Evolutionary conservation across 2,329 filamentous ascomycete genomes (phyloP).

Genomic region (Verticillium tricorpus): DNA sequence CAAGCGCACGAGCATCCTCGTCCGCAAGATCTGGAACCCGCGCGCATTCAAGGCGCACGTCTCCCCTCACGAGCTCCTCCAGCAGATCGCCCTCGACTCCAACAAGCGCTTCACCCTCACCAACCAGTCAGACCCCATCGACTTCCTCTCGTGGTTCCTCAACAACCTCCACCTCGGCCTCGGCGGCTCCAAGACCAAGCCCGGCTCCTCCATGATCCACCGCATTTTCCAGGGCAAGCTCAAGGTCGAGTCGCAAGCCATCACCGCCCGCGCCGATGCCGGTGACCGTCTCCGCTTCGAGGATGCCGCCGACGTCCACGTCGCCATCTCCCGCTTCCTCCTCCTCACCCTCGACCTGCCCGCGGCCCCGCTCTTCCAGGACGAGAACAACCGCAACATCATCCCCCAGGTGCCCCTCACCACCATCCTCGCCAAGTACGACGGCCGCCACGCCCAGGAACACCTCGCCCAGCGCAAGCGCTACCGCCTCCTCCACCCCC

Average conservation of each 20-base stretch:
- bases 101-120: conserved; percentile 91
- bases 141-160: conserved; percentile 95
- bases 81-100: conserved; percentile 86
- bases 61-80: conserved; percentile 92
- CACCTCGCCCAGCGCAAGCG: conserved; percentile 83
- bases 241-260: conserved; percentile 88
- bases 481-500: conserved; percentile 82
- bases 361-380: conserved; percentile 89
- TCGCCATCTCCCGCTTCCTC: conserved; percentile 74
- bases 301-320: conserved; percentile 77
- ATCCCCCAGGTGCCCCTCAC: conserved; percentile 88
- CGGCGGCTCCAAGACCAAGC: conserved; percentile 83
- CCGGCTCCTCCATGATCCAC: conserved; percentile 81
- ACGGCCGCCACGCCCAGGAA: conserved; percentile 82
- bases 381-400: conserved; percentile 90
- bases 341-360: conserved; percentile 92
- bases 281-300: conserved; percentile 89
- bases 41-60: conserved; percentile 95
- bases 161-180: conserved; percentile 92
- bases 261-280: conserved; percentile 84
- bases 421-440: conserved; percentile 85
- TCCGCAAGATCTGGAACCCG: conserved; percentile 97
- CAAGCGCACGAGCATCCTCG: conserved; percentile 80
- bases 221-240: conserved; percentile 90
- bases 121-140: conserved; percentile 87